Percentiles rank a stretch among this genome's conserved stretches.
phyloP scores from a whole-genome alignment of 768 basidiomycete genomes.

The Clavaria fumosa region DNA sequence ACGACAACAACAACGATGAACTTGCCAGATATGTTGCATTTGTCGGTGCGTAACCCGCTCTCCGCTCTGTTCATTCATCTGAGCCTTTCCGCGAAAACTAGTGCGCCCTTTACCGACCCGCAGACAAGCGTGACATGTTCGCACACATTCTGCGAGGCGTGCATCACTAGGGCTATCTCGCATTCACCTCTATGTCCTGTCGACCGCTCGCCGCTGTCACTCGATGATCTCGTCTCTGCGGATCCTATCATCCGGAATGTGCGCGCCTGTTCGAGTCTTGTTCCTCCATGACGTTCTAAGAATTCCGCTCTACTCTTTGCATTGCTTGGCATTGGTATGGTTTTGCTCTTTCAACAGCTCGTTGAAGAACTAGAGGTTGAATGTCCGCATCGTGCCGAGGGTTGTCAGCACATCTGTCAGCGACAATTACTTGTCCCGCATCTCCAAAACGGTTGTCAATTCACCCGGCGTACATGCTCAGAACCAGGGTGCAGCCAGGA shows the following conservation, averaged over 20 bases:
- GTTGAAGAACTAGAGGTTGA: slow-evolving; percentile 72
- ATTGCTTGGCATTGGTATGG: neutral
- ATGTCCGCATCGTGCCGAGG: slow-evolving; percentile 43
- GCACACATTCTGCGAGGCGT: slow-evolving; percentile 80
- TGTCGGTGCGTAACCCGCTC: slow-evolving; percentile 33
- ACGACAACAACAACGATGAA: too few relatives aligned
- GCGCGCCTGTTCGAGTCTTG: slow-evolving; percentile 16
- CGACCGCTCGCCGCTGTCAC: slow-evolving; percentile 52
- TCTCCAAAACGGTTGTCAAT: slow-evolving; percentile 45
- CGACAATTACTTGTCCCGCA: slow-evolving; percentile 51
- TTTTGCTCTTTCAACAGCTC: slow-evolving; percentile 28
- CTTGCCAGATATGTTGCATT: slow-evolving; percentile 71
- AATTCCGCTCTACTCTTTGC: neutral
- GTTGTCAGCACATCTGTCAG: slow-evolving; percentile 51
- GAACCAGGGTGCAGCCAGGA: slow-evolving; percentile 31
- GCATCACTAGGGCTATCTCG: slow-evolving; percentile 53
- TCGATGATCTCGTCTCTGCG: slow-evolving; percentile 48
- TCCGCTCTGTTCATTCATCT: neutral
- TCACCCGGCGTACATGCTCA: slow-evolving; percentile 35
- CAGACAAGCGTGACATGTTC: slow-evolving; percentile 57
- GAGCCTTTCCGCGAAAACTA: slow-evolving; percentile 14
- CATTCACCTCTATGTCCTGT: slow-evolving; percentile 69
- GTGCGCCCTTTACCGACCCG: slow-evolving; percentile 64
- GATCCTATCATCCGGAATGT: slow-evolving; percentile 66
- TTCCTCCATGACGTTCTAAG: slow-evolving; percentile 2